phyloP scores from a whole-genome alignment of 768 basidiomycete genomes.

The Ramaria sp. region DNA sequence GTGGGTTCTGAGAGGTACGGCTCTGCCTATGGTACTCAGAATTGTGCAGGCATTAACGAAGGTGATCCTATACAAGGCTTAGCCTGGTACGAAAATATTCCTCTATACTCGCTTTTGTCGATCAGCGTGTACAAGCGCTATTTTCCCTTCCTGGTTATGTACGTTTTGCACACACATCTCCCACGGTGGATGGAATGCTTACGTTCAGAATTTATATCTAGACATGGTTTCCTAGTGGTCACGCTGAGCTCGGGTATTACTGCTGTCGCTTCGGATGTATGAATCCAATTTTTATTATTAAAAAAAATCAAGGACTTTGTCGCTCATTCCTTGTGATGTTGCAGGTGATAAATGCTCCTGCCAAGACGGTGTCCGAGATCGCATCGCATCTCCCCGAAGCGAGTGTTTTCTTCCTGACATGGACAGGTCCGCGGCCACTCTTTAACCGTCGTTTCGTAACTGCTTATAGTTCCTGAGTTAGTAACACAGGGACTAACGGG shows the following conservation, averaged over 20 bases:
- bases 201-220: conserved; percentile 20
- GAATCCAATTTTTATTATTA: conserved; percentile 8
- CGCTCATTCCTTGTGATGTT: not conserved
- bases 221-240: conserved; percentile 64
- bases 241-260: conserved; percentile 54
- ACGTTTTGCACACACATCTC: conserved; percentile 7
- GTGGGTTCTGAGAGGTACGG: conserved; percentile 35
- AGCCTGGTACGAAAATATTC: conserved; percentile 62
- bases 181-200: not conserved
- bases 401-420: conserved; percentile 53
- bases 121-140: conserved; percentile 63
- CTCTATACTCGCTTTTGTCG: conserved; percentile 55
- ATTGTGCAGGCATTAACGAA: not conserved
- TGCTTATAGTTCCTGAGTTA: conserved; percentile 13
- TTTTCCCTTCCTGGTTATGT: conserved; percentile 53
- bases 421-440: conserved; percentile 27
- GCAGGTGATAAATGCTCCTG: conserved; percentile 34
- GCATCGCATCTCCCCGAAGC: conserved; percentile 42
- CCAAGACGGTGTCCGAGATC: conserved; percentile 31
- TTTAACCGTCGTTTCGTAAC: not conserved
- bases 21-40: not conserved
- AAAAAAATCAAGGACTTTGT: not conserved
- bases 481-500: conserved; percentile 43
- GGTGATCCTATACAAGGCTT: conserved; percentile 25
- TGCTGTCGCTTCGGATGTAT: conserved; percentile 20